Percentiles rank a stretch among this genome's conserved stretches.
Evolutionary conservation across 2,329 filamentous ascomycete genomes (phyloP).

Genomic region (Paraphaeosphaeria sporulosa): DNA sequence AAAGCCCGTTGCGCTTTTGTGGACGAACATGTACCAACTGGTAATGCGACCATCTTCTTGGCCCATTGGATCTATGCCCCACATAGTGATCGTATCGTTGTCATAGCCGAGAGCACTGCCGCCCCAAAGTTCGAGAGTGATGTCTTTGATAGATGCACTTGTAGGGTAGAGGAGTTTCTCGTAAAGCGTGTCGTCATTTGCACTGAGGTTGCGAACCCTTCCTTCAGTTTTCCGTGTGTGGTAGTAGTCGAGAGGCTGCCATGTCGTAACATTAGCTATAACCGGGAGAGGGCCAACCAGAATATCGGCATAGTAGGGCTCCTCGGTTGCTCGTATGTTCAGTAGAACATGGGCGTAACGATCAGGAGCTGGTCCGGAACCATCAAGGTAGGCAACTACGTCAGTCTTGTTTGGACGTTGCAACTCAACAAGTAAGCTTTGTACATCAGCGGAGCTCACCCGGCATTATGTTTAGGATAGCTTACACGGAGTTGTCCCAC

Average conservation of each 20-base stretch:
- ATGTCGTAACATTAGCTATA: not conserved
- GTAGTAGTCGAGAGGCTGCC: not conserved
- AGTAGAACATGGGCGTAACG: constrained; percentile 32
- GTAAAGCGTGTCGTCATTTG: not conserved
- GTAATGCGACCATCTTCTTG: constrained; percentile 47
- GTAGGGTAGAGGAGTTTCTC: not conserved
- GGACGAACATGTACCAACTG: constrained; percentile 58
- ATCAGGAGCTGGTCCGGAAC: constrained; percentile 18
- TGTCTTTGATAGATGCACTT: constrained; percentile 2
- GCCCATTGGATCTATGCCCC: constrained; percentile 37
- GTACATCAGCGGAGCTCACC: not conserved
- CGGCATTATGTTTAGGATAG: not conserved
- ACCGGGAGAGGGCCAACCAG: constrained; percentile 60
- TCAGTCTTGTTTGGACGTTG: constrained; percentile 33
- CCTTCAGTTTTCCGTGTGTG: not conserved
- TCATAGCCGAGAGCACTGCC: not conserved
- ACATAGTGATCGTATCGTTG: constrained; percentile 15
- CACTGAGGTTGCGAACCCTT: not conserved
- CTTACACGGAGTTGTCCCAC: not conserved
- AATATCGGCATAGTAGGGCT: constrained; percentile 53
- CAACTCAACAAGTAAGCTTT: constrained; percentile 6
- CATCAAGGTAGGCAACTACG: constrained; percentile 24
- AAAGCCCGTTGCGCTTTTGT: constrained; percentile 47
- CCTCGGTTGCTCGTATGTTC: constrained; percentile 19
- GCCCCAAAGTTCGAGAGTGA: not conserved